Conservation (phyloP, 345 rosid species). For the Aurinia saxatilis region DNA sequence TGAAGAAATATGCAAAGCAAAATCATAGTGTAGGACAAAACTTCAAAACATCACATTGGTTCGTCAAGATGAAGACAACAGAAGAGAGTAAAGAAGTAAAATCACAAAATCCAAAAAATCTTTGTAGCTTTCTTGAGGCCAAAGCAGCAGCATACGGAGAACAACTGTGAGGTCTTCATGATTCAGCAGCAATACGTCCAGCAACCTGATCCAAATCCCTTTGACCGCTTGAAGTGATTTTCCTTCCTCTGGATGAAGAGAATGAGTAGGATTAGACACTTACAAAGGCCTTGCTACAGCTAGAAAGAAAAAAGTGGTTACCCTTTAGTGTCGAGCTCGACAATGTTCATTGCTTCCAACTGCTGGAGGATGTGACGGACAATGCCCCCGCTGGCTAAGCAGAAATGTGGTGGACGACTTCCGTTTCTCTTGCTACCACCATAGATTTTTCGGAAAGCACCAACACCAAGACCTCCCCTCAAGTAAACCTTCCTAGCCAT, state of each 20-base stretch:
- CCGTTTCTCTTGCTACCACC: constrained; percentile 80
- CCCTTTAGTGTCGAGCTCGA: constrained; percentile 58
- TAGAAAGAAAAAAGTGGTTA: not conserved
- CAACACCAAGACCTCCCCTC: constrained; percentile 84
- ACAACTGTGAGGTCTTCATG: too few relatives aligned
- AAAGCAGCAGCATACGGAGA: too few relatives aligned
- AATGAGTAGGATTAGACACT: not conserved
- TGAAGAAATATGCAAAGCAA: too few relatives aligned
- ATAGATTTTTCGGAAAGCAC: constrained; percentile 63
- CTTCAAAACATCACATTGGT: too few relatives aligned
- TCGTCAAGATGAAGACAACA: too few relatives aligned
- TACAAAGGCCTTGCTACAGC: not conserved
- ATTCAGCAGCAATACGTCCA: too few relatives aligned
- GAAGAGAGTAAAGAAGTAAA: too few relatives aligned
- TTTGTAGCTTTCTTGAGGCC: too few relatives aligned
- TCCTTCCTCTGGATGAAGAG: constrained; percentile 54
- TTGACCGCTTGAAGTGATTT: constrained; percentile 64
- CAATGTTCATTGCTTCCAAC: constrained; percentile 48
- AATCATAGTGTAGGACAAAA: too few relatives aligned
- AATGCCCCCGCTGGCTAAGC: constrained; percentile 74
- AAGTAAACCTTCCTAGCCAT: constrained; percentile 78
- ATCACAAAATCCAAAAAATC: too few relatives aligned
- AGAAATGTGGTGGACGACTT: constrained; percentile 64
- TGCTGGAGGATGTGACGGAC: constrained; percentile 76
- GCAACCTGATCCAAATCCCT: constrained; percentile 87